These are phyloP conservation scores for Solanum bulbocastanum DNA, from an alignment of 257 asterid species.

Conservation along the genomic window DNA sequence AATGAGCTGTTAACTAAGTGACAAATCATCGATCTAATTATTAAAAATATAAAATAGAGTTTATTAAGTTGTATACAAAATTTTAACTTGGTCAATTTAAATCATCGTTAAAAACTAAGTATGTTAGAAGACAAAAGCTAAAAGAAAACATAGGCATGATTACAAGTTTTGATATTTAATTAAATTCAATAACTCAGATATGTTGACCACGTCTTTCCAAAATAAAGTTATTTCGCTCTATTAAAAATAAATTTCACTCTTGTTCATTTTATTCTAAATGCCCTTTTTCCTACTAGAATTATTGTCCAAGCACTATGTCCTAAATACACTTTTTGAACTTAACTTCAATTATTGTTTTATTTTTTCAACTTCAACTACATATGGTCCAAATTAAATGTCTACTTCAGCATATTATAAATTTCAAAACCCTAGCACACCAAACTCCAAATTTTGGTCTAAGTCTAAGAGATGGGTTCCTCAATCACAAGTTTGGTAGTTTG, in stretches of 20 bases:
- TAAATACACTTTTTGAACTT: neutral
- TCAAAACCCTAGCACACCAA: neutral
- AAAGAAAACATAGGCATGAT: neutral
- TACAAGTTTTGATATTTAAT: neutral
- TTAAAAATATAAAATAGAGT: neutral
- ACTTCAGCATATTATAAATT: neutral
- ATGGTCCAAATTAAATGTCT: neutral
- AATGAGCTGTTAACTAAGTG: neutral
- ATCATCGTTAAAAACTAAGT: neutral
- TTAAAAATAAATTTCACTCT: neutral
- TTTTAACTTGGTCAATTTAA: neutral
- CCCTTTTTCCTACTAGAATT: neutral
- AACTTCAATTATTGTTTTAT: neutral
- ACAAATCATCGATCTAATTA: neutral
- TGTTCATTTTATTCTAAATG: neutral
- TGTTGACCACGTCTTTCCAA: neutral
- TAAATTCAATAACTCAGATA: neutral
- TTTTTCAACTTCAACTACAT: neutral
- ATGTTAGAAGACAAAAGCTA: neutral
- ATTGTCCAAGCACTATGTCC: neutral
- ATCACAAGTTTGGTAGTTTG: neutral
- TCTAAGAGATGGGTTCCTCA: neutral
- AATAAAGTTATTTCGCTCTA: too few relatives aligned
- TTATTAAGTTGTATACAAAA: neutral
- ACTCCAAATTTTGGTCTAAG: neutral